Percentiles rank a stretch among this genome's conserved stretches.
These are phyloP conservation scores for Pseudodiploospora longispora DNA, from an alignment of 2,329 filamentous ascomycete genomes.

Conservation along the genomic window DNA sequence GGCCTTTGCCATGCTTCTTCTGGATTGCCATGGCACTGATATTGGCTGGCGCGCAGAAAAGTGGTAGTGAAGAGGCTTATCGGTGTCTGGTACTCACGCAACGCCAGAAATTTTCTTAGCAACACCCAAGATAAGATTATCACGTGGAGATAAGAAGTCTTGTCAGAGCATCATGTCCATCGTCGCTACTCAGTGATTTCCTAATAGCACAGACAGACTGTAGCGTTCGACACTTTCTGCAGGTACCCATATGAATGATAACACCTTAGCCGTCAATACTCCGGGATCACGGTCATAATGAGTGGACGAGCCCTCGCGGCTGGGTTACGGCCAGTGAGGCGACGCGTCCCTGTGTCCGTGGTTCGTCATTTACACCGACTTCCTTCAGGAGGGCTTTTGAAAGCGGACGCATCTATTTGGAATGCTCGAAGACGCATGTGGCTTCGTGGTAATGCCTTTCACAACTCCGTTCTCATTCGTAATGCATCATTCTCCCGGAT, in stretches of 20 bases:
- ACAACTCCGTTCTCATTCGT: constrained; percentile 62
- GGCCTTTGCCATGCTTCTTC: constrained; percentile 98
- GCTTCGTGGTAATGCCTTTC: constrained; percentile 76
- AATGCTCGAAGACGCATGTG: constrained; percentile 58
- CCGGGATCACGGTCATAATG: constrained; percentile 19
- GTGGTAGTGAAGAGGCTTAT: not conserved
- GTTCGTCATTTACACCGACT: constrained; percentile 59
- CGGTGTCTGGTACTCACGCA: constrained; percentile 5
- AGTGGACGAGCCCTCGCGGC: constrained; percentile 50
- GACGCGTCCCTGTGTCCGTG: constrained; percentile 42
- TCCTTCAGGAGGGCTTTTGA: constrained; percentile 60
- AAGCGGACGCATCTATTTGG: constrained; percentile 55
- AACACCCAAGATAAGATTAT: constrained; percentile 18
- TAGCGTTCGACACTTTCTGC: too few species aligned
- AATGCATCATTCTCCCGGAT: constrained; percentile 58
- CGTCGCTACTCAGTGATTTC: too few species aligned
- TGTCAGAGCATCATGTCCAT: too few species aligned
- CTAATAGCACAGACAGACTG: too few species aligned
- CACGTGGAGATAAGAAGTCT: constrained; percentile 26
- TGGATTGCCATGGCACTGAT: constrained; percentile 72
- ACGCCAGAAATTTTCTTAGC: constrained; percentile 27
- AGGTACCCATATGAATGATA: constrained; percentile 5
- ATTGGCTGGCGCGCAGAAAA: not conserved
- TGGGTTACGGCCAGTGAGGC: constrained; percentile 59
- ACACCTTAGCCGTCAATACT: constrained; percentile 6